Evolutionary conservation across 1,284 basidiomycete genomes (phyloP).

Genomic region (Cryptococcus wingfieldii): DNA sequence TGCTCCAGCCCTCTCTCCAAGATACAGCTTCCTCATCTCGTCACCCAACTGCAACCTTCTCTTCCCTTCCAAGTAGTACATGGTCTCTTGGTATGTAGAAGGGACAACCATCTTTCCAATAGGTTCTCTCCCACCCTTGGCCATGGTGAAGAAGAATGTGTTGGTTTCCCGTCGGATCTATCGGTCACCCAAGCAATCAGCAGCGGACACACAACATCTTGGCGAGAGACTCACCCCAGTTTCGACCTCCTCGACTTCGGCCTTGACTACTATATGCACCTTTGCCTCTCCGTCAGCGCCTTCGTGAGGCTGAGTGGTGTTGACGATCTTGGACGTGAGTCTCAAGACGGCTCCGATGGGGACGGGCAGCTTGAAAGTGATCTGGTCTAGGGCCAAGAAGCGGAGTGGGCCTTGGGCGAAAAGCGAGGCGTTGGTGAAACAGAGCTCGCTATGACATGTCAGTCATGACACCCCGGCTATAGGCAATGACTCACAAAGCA

Average conservation of each 20-base stretch:
- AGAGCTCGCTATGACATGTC: slow-evolving; percentile 55
- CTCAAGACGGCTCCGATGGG: slow-evolving; percentile 74
- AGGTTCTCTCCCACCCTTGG: slow-evolving; percentile 43
- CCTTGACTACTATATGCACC: slow-evolving; percentile 68
- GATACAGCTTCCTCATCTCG: slow-evolving; percentile 46
- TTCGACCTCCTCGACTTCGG: slow-evolving; percentile 68
- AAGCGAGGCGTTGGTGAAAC: slow-evolving; percentile 66
- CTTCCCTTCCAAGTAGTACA: slow-evolving; percentile 74
- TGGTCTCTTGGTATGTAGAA: slow-evolving; percentile 59
- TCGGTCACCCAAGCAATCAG: neutral
- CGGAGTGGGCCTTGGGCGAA: slow-evolving; percentile 65
- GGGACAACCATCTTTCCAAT: slow-evolving; percentile 61
- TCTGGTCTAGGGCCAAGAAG: slow-evolving; percentile 72
- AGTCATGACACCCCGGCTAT: neutral
- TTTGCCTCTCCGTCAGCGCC: slow-evolving; percentile 34
- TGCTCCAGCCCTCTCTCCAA: slow-evolving; percentile 6
- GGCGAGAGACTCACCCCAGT: slow-evolving; percentile 56
- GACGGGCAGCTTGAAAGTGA: slow-evolving; percentile 72
- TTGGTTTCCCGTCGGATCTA: slow-evolving; percentile 45
- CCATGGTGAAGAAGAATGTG: slow-evolving; percentile 52
- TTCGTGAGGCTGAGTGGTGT: slow-evolving; percentile 36
- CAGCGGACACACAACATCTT: neutral
- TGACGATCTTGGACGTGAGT: slow-evolving; percentile 61
- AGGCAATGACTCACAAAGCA: slow-evolving; percentile 36
- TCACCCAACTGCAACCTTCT: slow-evolving; percentile 52